Base-by-base conservation (phyloP, 192 early-diverging fungal species). In the Backusella liffmaniae region DNA sequence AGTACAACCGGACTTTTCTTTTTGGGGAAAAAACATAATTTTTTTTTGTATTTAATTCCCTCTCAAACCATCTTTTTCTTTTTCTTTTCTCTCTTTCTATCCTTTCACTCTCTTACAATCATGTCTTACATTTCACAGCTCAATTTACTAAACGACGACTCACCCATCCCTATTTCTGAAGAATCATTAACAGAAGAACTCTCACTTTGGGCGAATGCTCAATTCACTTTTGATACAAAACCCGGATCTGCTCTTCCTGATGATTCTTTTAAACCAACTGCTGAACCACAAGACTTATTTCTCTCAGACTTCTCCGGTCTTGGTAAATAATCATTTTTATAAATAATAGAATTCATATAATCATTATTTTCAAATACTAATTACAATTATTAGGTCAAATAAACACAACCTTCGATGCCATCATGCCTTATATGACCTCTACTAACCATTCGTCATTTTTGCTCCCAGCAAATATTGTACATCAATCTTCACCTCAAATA, bases 111-210 rank as follows among this genome's bases (percentile, higher is more conserved):
- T 36, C n/a, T n/a, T 21, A 62, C 18, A 53, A 75, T 10, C 2
- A 79, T 79, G 73, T 81, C 80, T 23, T 77, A 77, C 41, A 77
- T 81, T 70, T 74, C 76, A 37, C 73, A 72, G 13, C 62, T 81
- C 37, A 81, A 81, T 66, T 26, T 81, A 26, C 69, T 77, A 36
- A 56, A 35, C 4, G 73, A 77, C 16, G 80, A 81, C 13, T 51
- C 72, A 26, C 41, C 73, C 42, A 46, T 68, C 39, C 75, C 88
- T 30, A 88, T 86, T 74, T 72, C 72, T 37, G 85, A 87, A 73
- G 86, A 91, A 62, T 88, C 92, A 79, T 82, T 91, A 41, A 84
- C 86, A 53, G 90, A 91, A 16, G 92, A 93, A 73, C 83, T 93
- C 65, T 84, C 91, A 8, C 80, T 92, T 29, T 93, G 91, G 90